Percentiles rank a stretch among this genome's conserved stretches.
phyloP scores from a whole-genome alignment of 2,329 filamentous ascomycete genomes.

The Neodidymelliopsis sp. region DNA sequence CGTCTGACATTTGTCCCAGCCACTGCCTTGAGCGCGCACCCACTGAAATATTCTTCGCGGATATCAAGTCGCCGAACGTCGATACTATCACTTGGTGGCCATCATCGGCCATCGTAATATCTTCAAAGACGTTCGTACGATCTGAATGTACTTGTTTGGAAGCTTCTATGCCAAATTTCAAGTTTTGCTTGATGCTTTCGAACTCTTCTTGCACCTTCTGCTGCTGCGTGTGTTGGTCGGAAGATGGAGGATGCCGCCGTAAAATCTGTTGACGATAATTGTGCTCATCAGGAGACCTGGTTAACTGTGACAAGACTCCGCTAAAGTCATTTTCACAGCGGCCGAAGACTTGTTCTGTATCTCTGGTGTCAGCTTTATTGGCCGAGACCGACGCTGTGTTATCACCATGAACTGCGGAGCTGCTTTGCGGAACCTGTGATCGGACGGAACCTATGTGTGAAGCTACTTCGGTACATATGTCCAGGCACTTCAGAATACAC shows the following conservation, averaged over 20 bases:
- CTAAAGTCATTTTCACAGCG: not conserved
- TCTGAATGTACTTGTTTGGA: conserved; percentile 10
- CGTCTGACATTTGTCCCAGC: conserved; percentile 19
- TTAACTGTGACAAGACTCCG: not conserved
- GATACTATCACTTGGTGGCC: conserved; percentile 20
- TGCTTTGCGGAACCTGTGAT: not conserved
- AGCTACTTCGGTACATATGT: conserved; percentile 8
- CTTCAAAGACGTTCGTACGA: conserved; percentile 19
- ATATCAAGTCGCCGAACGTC: conserved; percentile 19
- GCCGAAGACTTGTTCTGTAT: not conserved
- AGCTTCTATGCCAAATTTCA: conserved; percentile 14
- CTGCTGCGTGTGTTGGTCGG: not conserved
- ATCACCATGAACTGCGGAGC: not conserved
- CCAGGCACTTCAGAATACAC: conserved; percentile 9
- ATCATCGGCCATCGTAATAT: conserved; percentile 15
- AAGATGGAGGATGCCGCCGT: too few species aligned
- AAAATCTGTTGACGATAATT: not conserved
- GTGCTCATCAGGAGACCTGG: not conserved
- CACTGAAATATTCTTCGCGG: conserved; percentile 11
- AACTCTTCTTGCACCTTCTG: not conserved
- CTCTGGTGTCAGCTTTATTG: not conserved
- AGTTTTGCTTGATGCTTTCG: conserved; percentile 1
- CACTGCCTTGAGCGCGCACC: conserved; percentile 6
- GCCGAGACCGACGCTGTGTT: not conserved
- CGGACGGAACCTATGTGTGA: conserved; percentile 4